Evolutionary conservation across 352 stramenopile species (phyloP), one percentile per base, ranked within the genome.

Genomic region (Phytophthora palmivora): DNA sequence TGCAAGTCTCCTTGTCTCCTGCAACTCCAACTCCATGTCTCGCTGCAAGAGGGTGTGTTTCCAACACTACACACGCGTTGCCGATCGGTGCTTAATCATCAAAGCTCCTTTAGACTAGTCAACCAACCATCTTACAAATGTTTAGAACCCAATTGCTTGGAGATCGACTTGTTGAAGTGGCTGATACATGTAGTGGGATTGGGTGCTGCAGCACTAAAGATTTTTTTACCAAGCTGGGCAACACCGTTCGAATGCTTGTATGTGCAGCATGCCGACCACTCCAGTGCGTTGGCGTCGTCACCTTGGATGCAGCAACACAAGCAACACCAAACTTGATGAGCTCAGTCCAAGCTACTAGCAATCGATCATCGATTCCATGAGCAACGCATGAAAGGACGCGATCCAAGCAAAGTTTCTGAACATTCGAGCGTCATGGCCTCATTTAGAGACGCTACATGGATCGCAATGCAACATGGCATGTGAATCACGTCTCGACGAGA

Each of bases 381-480:
- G 51, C 51, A 59, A 51, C 51, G 28, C 14, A 2, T 30, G 26
- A 59, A 59, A 30, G 22, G 51, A 32, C 51, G 39, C 38, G 32
- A 36, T 28, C 51, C 42, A 61, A 60, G 33, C 53, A 53, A 43
- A 51, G 18, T 6, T 18, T 48, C 39, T 52, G 18, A 14, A 19
- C 14, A 16, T 34, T 39, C 9, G 5, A 30, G 34, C 11, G 32
- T 42, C 33, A 43, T 51, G 32, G 28, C 24, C 26, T n/a, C 34
- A 28, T 28, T 28, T 28, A 3, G 24, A 28, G 24, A 28, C 6
- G n/a, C n/a, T n/a, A n/a, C n/a, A 24, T 24, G 45, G 9, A 43
- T 8, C 28, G 46, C 46, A 19, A 44, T 21, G 22, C 11, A 16
- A 38, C 43, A 4, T n/a, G n/a, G n/a, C n/a, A n/a, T 6, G 24